These are phyloP conservation scores for Posidonia oceanica DNA, from an alignment of 116 monocot genomes.

Conservation along the genomic window DNA sequence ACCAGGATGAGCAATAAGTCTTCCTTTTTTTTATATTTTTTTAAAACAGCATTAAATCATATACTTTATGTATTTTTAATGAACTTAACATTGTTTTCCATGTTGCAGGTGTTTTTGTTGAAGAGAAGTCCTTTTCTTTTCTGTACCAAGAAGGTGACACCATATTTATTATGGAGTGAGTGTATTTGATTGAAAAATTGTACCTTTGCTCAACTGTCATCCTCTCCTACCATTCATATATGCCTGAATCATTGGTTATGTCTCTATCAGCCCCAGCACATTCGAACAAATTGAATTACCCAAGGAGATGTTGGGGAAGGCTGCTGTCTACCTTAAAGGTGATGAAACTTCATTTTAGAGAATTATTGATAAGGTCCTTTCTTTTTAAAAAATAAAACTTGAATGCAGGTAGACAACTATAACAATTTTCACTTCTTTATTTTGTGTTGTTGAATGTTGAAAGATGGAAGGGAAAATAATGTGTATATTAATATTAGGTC, in stretches of 20 bases:
- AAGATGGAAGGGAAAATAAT: too few relatives aligned
- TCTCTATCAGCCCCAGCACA: constrained; percentile 50
- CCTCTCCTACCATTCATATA: not conserved
- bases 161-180: constrained; percentile 87
- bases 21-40: not conserved
- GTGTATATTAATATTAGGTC: too few relatives aligned
- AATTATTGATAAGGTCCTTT: not conserved
- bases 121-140: constrained; percentile 78
- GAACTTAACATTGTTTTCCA: not conserved
- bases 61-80: not conserved
- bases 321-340: constrained; percentile 79
- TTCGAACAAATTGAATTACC: constrained; percentile 87
- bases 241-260: not conserved
- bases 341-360: not conserved
- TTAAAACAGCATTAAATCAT: too few relatives aligned
- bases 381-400: too few relatives aligned
- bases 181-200: constrained; percentile 6
- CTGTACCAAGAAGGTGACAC: constrained; percentile 68
- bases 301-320: constrained; percentile 79
- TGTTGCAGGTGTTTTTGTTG: constrained; percentile 74
- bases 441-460: too few relatives aligned
- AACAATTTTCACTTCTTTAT: not conserved
- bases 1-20: not conserved
- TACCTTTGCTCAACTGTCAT: not conserved
- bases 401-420: not conserved